A percentile compares a stretch with the other conserved stretches of the same genome.
phyloP scores from a whole-genome alignment of 2,329 filamentous ascomycete species.

The Hypoxylon sp. region DNA sequence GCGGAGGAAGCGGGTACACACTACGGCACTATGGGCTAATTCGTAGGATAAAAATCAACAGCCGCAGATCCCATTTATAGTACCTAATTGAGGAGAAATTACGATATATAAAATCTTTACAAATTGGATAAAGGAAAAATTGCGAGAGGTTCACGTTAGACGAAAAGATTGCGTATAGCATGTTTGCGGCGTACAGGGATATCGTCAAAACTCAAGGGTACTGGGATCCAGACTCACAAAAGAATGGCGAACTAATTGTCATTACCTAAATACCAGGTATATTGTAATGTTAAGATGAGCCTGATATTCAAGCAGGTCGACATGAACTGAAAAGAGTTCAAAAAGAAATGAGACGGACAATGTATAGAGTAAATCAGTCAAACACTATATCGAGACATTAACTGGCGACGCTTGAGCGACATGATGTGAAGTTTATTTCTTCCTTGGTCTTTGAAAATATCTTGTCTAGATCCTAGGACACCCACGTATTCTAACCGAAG shows the following conservation, averaged over 20 bases:
- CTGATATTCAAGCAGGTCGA: not conserved
- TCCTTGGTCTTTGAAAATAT: not conserved
- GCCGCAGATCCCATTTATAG: not conserved
- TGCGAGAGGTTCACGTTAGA: not conserved
- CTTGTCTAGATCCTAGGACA: not conserved
- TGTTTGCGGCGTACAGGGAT: not conserved
- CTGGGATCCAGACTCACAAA: not conserved
- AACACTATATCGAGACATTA: not conserved
- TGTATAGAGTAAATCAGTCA: not conserved
- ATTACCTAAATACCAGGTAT: not conserved
- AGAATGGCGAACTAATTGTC: not conserved
- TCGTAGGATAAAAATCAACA: not conserved
- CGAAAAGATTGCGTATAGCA: not conserved
- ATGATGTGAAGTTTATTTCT: not conserved
- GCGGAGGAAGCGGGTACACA: conserved; percentile 19
- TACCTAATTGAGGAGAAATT: not conserved
- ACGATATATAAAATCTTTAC: not conserved
- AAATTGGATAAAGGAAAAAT: not conserved
- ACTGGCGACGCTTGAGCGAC: too few species aligned
- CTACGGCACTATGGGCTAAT: conserved; percentile 29
- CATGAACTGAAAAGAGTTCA: not conserved
- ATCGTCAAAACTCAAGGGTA: not conserved
- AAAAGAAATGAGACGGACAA: not conserved
- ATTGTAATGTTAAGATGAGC: not conserved
- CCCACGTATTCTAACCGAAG: not conserved